Percentiles rank a stretch among this genome's conserved stretches.
Evolutionary conservation across 2,329 filamentous ascomycete genomes (phyloP).

Genomic region (Diaporthe vaccinii): DNA sequence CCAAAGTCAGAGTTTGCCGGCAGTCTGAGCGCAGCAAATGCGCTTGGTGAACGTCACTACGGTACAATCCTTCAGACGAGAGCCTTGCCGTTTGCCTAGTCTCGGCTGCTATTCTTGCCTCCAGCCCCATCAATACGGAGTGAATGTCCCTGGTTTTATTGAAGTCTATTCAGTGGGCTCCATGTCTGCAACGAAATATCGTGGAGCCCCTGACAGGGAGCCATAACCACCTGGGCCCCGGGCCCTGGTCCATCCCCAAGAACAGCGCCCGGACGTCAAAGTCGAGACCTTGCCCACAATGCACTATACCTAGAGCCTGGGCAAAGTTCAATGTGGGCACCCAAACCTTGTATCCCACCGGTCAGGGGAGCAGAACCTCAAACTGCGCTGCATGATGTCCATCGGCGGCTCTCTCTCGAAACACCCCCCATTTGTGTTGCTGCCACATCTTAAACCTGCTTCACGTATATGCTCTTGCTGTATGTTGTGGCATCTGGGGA

Average conservation of each 20-base stretch:
- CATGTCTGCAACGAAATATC: slow-evolving; percentile 12
- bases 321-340: slow-evolving; percentile 17
- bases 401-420: slow-evolving; percentile 25
- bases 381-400: slow-evolving; percentile 24
- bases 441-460: slow-evolving; percentile 11
- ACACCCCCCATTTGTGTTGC: slow-evolving; percentile 11
- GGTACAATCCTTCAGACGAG: slow-evolving; percentile 7
- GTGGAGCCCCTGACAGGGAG: slow-evolving; percentile 22
- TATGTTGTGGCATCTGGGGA: background rate
- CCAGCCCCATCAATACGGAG: background rate
- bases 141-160: background rate
- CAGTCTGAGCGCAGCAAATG: slow-evolving; percentile 12
- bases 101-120: background rate
- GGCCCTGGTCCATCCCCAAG: slow-evolving; percentile 5
- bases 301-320: slow-evolving; percentile 15
- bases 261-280: slow-evolving; percentile 25
- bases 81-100: background rate
- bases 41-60: background rate
- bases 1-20: slow-evolving; percentile 25
- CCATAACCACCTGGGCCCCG: background rate
- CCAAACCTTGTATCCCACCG: slow-evolving; percentile 2
- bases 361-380: slow-evolving; percentile 27
- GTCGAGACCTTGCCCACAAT: slow-evolving; percentile 15
- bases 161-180: slow-evolving; percentile 28
- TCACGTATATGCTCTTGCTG: background rate